Evolutionary conservation across 768 basidiomycete genomes (phyloP), one percentile per base, ranked within the genome.

Genomic region (Punctularia strigosozonata): DNA sequence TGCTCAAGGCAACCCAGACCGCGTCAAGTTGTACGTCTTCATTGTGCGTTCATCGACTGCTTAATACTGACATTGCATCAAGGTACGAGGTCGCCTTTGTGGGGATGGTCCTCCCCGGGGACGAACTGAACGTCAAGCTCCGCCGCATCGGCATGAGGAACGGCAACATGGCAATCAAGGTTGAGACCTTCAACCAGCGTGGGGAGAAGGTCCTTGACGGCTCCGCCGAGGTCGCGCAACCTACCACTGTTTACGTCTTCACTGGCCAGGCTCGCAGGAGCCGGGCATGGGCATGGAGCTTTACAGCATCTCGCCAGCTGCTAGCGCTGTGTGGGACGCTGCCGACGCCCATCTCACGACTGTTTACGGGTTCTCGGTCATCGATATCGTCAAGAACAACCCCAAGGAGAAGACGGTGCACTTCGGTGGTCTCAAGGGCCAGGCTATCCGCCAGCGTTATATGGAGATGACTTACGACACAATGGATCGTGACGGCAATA

Each of bases 391-490:
- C 61, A 94, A 92, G 65, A 84, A 92, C 58, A 97, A 98, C 58
- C 92, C 94, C 15, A 95, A 91, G 70, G 80, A 86, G 61, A 90
- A 97, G 69, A 99, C 91, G 0, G 82, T 99, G 49, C 94, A 99
- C 61, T 99, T 99, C 48, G 95, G 95, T 68, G 95, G 95, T 56
- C 87, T 98, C 61, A 97, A 97, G 64, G 95, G 95, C 28, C 94
- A 98, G 57, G 92, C 81, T 3, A 98, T 98, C 46, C 86, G 95
- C 21, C 86, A 92, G 51, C 80, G 95, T n/a, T 99, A 99, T 64
- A 98, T 98, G 89, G 91, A 92, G 49, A 95, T 99, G 85, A 84
- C 86, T 4, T 98, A 97, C 65, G 92, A 97, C 55, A 80, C 90
- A 0, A 83, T 88, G 72, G 94, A 95, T 63, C 89, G 87, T 64